These are phyloP conservation scores for Botryotinia narcissicola DNA, from an alignment of 2,329 filamentous ascomycete genomes.

Conservation along the genomic window DNA sequence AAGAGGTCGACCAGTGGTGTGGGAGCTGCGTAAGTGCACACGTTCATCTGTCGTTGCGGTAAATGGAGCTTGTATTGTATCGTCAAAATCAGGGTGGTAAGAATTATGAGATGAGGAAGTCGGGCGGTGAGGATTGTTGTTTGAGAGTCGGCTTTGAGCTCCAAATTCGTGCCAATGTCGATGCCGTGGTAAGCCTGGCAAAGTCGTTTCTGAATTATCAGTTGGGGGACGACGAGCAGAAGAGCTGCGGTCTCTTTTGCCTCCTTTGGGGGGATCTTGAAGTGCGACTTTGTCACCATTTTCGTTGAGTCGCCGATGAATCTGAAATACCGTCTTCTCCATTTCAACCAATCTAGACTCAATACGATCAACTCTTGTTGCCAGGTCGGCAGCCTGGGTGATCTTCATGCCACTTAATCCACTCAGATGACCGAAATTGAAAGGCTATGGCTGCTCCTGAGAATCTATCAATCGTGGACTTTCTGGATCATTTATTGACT, in stretches of 20 bases:
- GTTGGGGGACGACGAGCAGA: constrained; percentile 29
- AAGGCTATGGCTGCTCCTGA: constrained; percentile 49
- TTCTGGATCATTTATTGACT: constrained; percentile 38
- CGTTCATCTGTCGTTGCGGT: constrained; percentile 20
- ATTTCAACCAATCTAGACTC: constrained; percentile 53
- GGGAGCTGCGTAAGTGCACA: constrained; percentile 17
- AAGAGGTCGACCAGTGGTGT: constrained; percentile 31
- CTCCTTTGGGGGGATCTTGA: constrained; percentile 32
- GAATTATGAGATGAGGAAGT: constrained; percentile 32
- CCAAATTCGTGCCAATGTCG: constrained; percentile 23
- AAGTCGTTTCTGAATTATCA: constrained; percentile 31
- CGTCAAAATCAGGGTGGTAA: constrained; percentile 29
- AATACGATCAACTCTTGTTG: constrained; percentile 51
- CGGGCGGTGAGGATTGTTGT: constrained; percentile 30
- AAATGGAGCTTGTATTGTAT: constrained; percentile 24
- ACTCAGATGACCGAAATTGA: constrained; percentile 52
- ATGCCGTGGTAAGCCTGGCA: constrained; percentile 27
- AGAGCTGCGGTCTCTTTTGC: constrained; percentile 23
- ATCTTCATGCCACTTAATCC: constrained; percentile 56
- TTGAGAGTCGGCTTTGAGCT: constrained; percentile 27
- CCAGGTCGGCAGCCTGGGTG: constrained; percentile 53
- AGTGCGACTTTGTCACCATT: constrained; percentile 25
- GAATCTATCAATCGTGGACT: constrained; percentile 23
- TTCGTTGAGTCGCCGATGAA: constrained; percentile 21
- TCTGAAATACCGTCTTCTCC: constrained; percentile 41